Evolutionary conservation across 495 filamentous ascomycete genomes (phyloP).

Genomic region (Hypoxylon crocopeplum): DNA sequence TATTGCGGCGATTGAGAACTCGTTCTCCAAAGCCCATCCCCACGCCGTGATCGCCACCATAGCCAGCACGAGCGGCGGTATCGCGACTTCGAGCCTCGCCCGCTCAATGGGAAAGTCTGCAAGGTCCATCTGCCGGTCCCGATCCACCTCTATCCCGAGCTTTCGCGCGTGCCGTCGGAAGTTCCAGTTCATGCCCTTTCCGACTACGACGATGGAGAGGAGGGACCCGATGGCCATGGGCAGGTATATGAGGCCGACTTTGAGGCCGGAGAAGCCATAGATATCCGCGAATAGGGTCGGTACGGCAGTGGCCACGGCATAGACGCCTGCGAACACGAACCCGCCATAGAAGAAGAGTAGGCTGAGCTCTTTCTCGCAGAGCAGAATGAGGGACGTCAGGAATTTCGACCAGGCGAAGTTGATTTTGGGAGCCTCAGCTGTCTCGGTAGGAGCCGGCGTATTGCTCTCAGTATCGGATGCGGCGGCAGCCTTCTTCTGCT

Average conservation of each 20-base stretch:
- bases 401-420: slow-evolving; percentile 61
- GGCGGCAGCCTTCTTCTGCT: slow-evolving; percentile 60
- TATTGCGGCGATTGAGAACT: slow-evolving; percentile 51
- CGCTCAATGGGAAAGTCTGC: slow-evolving; percentile 67
- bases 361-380: slow-evolving; percentile 66
- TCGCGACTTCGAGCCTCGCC: slow-evolving; percentile 63
- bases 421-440: slow-evolving; percentile 42
- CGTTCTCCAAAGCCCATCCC: slow-evolving; percentile 57
- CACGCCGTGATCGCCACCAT: slow-evolving; percentile 53
- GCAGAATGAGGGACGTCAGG: slow-evolving; percentile 63
- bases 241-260: slow-evolving; percentile 62
- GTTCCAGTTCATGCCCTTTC: slow-evolving; percentile 60
- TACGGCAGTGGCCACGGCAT: slow-evolving; percentile 55
- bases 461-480: slow-evolving; percentile 61
- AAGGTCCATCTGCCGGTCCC: slow-evolving; percentile 59
- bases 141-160: slow-evolving; percentile 51
- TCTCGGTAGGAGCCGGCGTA: slow-evolving; percentile 14
- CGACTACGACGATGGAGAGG: slow-evolving; percentile 61
- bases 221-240: slow-evolving; percentile 65
- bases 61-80: slow-evolving; percentile 54
- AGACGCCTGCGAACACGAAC: slow-evolving; percentile 64
- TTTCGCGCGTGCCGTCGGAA: slow-evolving; percentile 53
- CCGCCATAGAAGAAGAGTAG: slow-evolving; percentile 62
- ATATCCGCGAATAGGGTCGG: slow-evolving; percentile 55
- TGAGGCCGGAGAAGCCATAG: slow-evolving; percentile 63